Base-by-base conservation (phyloP, 208 protist species). In the Jaenimonas drosophilae region DNA sequence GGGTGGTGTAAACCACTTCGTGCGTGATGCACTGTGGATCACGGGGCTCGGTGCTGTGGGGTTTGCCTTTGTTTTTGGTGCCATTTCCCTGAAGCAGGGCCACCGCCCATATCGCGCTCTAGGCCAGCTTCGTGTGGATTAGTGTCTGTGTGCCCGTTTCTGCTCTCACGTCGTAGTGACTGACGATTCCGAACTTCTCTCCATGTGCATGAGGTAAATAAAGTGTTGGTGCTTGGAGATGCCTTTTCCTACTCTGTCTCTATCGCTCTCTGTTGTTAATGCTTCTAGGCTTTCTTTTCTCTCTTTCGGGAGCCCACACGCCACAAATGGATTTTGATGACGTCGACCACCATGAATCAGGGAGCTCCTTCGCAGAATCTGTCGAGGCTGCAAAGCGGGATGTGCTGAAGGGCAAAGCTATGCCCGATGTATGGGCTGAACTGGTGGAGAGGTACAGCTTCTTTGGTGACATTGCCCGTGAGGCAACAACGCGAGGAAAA, bases 1-100 rank as follows among this genome's bases (percentile, higher is more conserved):
- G 4, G 97, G 97, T 23, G 97, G 97, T 16, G 83, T 79, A 23
- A 99, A 98, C 59, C 54, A 46, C n/a, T 96, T 96, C 45, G 81
- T 99, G 20, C 78, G 86, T 4, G 78, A 61, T 40, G 78, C 93
- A 28, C 99, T 98, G 62, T 67, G 98, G 16, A 58, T 69, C 27
- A 70, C 98, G n/a, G 95, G 93, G 30, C 49, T 50, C 24, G 45
- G 95, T 19, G 91, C 81, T 39, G 49, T 97, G 19, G 7, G 94
- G 12, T 70, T 93, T 45, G 86, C 70, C 32, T 43, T 88, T 17
- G 30, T 68, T 5, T 69, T 82, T 31, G 47, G n/a, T n/a, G n/a
- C n/a, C n/a, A n/a, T n/a, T n/a, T n/a, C n/a, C n/a, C n/a, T n/a
- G n/a, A n/a, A n/a, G n/a, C n/a, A n/a, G n/a, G n/a, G n/a, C n/a